A percentile compares a stretch with the other conserved stretches of the same genome.
phyloP scores from a whole-genome alignment of 495 filamentous ascomycete genomes.

The Neurospora cerealis region DNA sequence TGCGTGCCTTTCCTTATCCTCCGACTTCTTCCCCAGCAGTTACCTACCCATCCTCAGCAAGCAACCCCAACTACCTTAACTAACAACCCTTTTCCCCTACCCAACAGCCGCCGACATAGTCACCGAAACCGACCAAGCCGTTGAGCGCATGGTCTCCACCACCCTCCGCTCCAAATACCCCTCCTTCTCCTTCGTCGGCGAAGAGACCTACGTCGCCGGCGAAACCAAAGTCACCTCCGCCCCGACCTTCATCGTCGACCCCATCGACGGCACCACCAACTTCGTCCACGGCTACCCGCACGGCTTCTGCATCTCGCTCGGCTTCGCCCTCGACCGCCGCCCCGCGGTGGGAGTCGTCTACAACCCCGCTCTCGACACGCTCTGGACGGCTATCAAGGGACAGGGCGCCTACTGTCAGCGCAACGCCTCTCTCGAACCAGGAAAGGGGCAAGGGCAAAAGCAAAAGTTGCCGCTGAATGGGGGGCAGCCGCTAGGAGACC shows the following conservation, averaged over 20 bases:
- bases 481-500: conserved; percentile 43
- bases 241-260: conserved; percentile 83
- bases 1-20: conserved; percentile 19
- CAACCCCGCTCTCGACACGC: conserved; percentile 61
- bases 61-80: not conserved
- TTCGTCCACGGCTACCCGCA: conserved; percentile 76
- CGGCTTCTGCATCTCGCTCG: conserved; percentile 67
- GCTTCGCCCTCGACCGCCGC: conserved; percentile 50
- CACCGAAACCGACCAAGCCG: conserved; percentile 76
- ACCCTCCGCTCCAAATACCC: conserved; percentile 57
- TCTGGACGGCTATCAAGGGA: conserved; percentile 64
- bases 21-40: conserved; percentile 6
- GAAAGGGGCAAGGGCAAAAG: conserved; percentile 11
- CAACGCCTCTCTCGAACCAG: conserved; percentile 20
- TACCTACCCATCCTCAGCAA: not conserved
- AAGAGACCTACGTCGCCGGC: conserved; percentile 73
- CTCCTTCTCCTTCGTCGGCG: conserved; percentile 63
- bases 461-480: conserved; percentile 46
- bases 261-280: conserved; percentile 85
- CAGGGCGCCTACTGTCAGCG: conserved; percentile 52
- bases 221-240: conserved; percentile 47
- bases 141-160: conserved; percentile 63
- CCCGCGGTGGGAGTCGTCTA: conserved; percentile 76
- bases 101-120: conserved; percentile 66
- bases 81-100: conserved; percentile 4